These are phyloP conservation scores for Mycena metata DNA, from an alignment of 768 basidiomycete species.

Conservation along the genomic window DNA sequence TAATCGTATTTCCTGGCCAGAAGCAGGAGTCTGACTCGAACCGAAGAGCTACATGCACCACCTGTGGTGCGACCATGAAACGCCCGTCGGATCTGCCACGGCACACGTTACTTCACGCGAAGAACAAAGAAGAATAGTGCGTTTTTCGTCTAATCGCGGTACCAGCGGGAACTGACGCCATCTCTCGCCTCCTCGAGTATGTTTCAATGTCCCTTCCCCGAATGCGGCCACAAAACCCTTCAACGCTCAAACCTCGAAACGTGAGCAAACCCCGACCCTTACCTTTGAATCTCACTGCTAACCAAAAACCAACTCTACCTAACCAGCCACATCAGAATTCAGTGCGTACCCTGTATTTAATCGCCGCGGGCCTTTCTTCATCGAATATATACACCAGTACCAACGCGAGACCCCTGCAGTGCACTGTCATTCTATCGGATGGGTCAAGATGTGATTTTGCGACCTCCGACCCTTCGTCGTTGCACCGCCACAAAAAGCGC, in stretches of 20 bases:
- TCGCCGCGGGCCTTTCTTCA: not conserved
- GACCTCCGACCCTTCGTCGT: conserved; percentile 47
- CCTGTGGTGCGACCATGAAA: conserved; percentile 29
- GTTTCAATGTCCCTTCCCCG: conserved; percentile 44
- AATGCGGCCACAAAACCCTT: conserved; percentile 46
- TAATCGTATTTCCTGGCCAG: conserved; percentile 5
- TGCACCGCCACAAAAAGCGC: conserved; percentile 50
- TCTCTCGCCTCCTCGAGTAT: conserved; percentile 38
- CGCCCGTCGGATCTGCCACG: conserved; percentile 34
- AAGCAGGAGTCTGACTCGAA: conserved; percentile 9
- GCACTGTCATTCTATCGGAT: conserved; percentile 36
- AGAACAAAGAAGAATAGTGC: conserved; percentile 39
- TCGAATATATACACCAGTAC: conserved; percentile 38
- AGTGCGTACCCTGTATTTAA: conserved; percentile 40
- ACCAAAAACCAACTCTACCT: too few relatives aligned
- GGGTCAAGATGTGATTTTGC: conserved; percentile 41
- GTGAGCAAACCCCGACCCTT: too few relatives aligned
- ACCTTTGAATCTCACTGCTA: too few relatives aligned
- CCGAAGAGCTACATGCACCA: conserved; percentile 28
- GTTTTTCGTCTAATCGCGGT: not conserved
- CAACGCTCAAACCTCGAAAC: conserved; percentile 51
- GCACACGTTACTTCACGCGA: conserved; percentile 35
- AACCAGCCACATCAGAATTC: conserved; percentile 48
- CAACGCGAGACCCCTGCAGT: conserved; percentile 44
- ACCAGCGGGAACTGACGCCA: not conserved